phyloP scores from a whole-genome alignment of 2,329 filamentous ascomycete species.

The Cladosporium oxysporum region DNA sequence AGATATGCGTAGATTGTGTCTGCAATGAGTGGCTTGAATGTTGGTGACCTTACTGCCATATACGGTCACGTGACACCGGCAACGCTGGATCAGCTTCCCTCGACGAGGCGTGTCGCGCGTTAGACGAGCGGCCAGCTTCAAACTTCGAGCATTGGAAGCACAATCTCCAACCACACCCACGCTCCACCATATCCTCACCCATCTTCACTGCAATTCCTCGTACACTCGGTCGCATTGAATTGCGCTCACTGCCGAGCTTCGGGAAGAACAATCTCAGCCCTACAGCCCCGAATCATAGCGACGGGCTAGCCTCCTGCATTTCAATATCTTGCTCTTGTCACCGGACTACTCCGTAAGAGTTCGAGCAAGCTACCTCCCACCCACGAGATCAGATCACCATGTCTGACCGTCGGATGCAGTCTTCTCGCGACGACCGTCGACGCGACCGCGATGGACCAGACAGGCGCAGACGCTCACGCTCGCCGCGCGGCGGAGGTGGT shows the following conservation, averaged over 20 bases:
- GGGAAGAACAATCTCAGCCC: not conserved
- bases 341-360: slow-evolving; percentile 16
- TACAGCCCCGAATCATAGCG: not conserved
- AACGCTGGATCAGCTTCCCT: not conserved
- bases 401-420: slow-evolving; percentile 44
- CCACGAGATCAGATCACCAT: slow-evolving; percentile 29
- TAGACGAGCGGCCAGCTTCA: not conserved
- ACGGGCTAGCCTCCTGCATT: not conserved
- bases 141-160: slow-evolving; percentile 10
- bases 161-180: not conserved
- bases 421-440: slow-evolving; percentile 45
- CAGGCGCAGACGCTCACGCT: slow-evolving; percentile 74
- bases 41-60: not conserved
- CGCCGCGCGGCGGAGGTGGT: slow-evolving; percentile 66
- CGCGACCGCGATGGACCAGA: slow-evolving; percentile 54
- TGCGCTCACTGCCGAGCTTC: not conserved
- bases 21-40: not conserved
- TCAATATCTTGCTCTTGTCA: not conserved
- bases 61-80: not conserved
- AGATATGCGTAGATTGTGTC: not conserved
- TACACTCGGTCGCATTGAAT: not conserved
- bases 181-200: not conserved
- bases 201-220: not conserved
- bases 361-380: slow-evolving; percentile 7
- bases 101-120: not conserved